Evolutionary conservation across 225 moss, liverwort and hornwort species (phyloP).

Genomic region (Neckera pumila): DNA sequence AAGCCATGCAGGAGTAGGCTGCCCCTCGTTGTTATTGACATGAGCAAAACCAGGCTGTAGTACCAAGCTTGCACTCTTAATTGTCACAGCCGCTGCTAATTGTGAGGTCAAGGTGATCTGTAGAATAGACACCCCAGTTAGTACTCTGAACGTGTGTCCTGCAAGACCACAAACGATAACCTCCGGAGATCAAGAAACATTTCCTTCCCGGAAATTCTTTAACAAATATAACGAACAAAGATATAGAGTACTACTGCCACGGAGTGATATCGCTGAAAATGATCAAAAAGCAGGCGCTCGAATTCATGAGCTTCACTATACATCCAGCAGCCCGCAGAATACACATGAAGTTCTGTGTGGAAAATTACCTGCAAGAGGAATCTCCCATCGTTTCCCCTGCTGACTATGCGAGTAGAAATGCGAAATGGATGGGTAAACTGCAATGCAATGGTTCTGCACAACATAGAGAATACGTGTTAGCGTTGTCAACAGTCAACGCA

Average conservation of each 20-base stretch:
- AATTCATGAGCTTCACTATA: neutral
- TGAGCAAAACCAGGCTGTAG: slow-evolving; percentile 79
- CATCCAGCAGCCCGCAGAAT: neutral
- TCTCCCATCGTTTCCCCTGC: slow-evolving; percentile 82
- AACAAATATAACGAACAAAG: neutral
- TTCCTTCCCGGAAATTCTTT: neutral
- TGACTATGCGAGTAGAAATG: slow-evolving; percentile 62
- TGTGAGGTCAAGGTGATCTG: slow-evolving; percentile 92
- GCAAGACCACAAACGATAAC: neutral
- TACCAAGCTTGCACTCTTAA: slow-evolving; percentile 60
- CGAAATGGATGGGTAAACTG: slow-evolving; percentile 90
- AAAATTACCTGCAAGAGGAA: slow-evolving; percentile 71
- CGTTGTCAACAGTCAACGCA: neutral
- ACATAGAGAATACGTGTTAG: neutral
- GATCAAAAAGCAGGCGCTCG: neutral
- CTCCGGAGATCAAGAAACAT: neutral
- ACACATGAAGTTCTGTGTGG: neutral
- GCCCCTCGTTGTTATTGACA: slow-evolving; percentile 43
- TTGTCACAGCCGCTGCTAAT: slow-evolving; percentile 57
- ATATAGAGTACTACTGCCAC: neutral
- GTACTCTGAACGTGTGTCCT: neutral
- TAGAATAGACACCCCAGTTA: neutral
- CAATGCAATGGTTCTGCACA: slow-evolving; percentile 38
- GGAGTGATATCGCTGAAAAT: neutral
- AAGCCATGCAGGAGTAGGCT: slow-evolving; percentile 68